Base-by-base conservation (phyloP, 164 flowering plant genomes). In the Vitis labrusca region DNA sequence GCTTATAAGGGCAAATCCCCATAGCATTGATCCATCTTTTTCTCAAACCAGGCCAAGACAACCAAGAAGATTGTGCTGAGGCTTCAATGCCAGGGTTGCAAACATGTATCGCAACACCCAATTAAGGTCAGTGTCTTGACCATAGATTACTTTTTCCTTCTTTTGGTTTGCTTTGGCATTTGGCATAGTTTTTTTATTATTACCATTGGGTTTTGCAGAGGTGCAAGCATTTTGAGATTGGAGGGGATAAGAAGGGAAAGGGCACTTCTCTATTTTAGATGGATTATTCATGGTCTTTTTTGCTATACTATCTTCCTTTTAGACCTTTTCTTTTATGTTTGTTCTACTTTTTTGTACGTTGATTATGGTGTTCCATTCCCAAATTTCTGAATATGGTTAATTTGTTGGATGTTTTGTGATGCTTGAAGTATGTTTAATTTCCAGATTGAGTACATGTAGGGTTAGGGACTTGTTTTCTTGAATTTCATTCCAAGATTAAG, bases 211-310 rank as follows among this genome's bases (percentile, higher is more conserved):
- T 64, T 67, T 5, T 77, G 66, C 85, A 86, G 90, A 81, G 90
- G 76, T 84, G 90, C 85, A 86, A 86, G 78, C 90, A 86, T 68
- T 86, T 86, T 77, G 90, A 86, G 71, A 86, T 86, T 64, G 88
- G 90, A 61, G 90, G 88, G 57, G 90, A 86, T 74, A 86, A 86
- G 83, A 86, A 86, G 79, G 90, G 90, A 7, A 86, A 86, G 84
- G 90, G 90, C 63, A 86, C 90, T n/a, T 86, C 90, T 30, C 84
- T 86, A 9, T 86, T 86, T 66, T 86, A 77, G 69, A 29, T 68
- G 73, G 32, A 4, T 64, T 19, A 10, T 13, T 59, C 11, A 63
- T 54, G 64, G 71, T 58, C 71, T 63, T 58, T 58, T 30, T 55
- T 15, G 50, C 61, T 37, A 27, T 14, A 15, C 51, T 66, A 66